Conservation (phyloP, 1,139 yeast genomes). For the Candida pseudoviswanathii region DNA sequence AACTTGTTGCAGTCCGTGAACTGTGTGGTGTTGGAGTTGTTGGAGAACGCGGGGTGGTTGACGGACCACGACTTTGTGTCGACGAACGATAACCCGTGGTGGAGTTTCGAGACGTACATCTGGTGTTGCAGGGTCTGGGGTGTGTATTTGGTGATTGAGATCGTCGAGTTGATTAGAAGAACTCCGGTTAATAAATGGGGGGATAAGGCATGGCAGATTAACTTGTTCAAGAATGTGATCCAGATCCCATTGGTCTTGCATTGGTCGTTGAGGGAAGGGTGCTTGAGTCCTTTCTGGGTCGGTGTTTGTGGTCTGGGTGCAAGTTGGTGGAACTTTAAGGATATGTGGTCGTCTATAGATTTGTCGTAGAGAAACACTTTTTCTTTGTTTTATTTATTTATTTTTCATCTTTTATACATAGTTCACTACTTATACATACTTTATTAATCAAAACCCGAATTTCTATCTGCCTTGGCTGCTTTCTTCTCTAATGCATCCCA, state of each 20-base stretch:
- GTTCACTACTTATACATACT: neutral
- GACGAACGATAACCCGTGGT: constrained; percentile 43
- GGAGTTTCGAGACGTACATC: constrained; percentile 48
- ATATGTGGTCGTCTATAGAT: constrained; percentile 41
- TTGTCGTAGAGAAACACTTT: constrained; percentile 16
- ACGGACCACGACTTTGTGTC: constrained; percentile 58
- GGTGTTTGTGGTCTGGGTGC: constrained; percentile 52
- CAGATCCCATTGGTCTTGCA: constrained; percentile 60
- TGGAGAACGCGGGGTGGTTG: constrained; percentile 61
- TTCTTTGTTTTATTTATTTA: constrained; percentile 4
- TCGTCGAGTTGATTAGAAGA: constrained; percentile 46
- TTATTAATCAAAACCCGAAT: constrained; percentile 10
- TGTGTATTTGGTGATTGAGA: constrained; percentile 48
- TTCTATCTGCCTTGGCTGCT: constrained; percentile 54
- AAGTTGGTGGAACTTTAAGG: constrained; percentile 48
- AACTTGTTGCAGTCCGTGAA: constrained; percentile 45
- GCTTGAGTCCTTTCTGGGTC: constrained; percentile 55
- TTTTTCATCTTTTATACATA: neutral
- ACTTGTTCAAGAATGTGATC: constrained; percentile 41
- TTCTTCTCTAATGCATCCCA: constrained; percentile 76
- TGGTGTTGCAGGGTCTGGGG: constrained; percentile 65
- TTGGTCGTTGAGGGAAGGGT: constrained; percentile 60
- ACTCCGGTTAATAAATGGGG: constrained; percentile 39
- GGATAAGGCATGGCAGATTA: constrained; percentile 37
- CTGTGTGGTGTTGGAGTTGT: constrained; percentile 48